These are phyloP conservation scores for Furcasterigmium furcatum DNA, from an alignment of 2,329 filamentous ascomycete genomes.

Conservation along the genomic window DNA sequence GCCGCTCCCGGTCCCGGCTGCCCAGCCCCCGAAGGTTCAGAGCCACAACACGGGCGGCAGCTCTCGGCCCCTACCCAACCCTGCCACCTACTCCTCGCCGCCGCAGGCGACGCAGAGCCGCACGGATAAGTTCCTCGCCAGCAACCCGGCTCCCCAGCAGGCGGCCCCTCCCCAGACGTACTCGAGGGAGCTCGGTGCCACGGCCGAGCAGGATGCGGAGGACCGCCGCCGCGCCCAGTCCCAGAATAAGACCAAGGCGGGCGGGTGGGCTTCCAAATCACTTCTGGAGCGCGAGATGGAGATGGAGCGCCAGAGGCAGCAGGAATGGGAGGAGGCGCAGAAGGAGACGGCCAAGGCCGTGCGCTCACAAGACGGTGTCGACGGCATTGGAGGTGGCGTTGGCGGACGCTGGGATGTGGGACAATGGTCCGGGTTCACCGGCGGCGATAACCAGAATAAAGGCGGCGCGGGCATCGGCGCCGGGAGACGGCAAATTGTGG, in stretches of 20 bases:
- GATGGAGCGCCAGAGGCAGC: constrained; percentile 70
- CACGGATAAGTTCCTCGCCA: constrained; percentile 55
- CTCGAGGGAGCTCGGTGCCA: constrained; percentile 50
- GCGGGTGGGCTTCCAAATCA: constrained; percentile 63
- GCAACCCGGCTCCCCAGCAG: constrained; percentile 45
- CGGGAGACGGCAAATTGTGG: constrained; percentile 74
- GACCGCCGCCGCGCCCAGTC: constrained; percentile 56
- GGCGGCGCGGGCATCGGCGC: constrained; percentile 65
- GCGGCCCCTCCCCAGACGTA: constrained; percentile 44
- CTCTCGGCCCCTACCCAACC: constrained; percentile 51
- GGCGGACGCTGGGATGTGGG: constrained; percentile 72
- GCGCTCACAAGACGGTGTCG: constrained; percentile 47
- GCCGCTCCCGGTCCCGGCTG: constrained; percentile 37
- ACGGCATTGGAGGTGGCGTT: constrained; percentile 64
- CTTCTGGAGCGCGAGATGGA: constrained; percentile 80
- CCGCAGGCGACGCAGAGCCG: constrained; percentile 32
- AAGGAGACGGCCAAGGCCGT: constrained; percentile 56
- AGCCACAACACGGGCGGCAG: constrained; percentile 34
- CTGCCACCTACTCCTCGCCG: constrained; percentile 26
- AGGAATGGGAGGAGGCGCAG: constrained; percentile 77
- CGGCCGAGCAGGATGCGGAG: constrained; percentile 60
- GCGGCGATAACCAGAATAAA: constrained; percentile 71
- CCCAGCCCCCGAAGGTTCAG: constrained; percentile 23
- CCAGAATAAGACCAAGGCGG: constrained; percentile 59
- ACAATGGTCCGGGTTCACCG: constrained; percentile 72